Evolutionary conservation across 2,329 filamentous ascomycete genomes (phyloP).

Genomic region (Scedosporium boydii): DNA sequence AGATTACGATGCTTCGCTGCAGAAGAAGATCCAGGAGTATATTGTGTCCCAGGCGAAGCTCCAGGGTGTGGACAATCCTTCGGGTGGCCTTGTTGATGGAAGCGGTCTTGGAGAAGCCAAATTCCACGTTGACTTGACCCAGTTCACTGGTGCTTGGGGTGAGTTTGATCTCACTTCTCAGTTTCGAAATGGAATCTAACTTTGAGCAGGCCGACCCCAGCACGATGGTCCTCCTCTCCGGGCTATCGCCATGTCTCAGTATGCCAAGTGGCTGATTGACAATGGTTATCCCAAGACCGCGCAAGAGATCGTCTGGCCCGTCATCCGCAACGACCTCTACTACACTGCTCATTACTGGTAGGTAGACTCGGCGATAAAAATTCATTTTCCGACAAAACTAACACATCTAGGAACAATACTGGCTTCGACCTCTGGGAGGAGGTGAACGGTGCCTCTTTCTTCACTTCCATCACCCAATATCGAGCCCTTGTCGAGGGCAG

Average conservation of each 20-base stretch:
- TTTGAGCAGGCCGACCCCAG: constrained; percentile 54
- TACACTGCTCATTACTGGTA: constrained; percentile 67
- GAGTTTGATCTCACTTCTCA: constrained; percentile 4
- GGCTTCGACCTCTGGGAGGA: constrained; percentile 81
- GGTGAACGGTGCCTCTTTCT: constrained; percentile 67
- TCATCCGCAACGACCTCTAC: constrained; percentile 65
- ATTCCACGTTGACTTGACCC: constrained; percentile 53
- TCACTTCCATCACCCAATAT: constrained; percentile 62
- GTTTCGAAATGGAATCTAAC: constrained; percentile 7
- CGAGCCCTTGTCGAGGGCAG: constrained; percentile 60
- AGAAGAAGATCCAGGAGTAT: constrained; percentile 56
- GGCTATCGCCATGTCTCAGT: constrained; percentile 62
- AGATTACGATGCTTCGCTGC: constrained; percentile 47
- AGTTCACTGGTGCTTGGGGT: constrained; percentile 61
- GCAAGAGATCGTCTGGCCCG: constrained; percentile 54
- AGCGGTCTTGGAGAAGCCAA: constrained; percentile 62
- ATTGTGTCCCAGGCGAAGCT: constrained; percentile 57
- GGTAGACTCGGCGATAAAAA: not conserved
- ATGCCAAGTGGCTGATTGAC: constrained; percentile 60
- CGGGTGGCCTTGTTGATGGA: constrained; percentile 45
- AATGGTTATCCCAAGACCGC: constrained; percentile 55
- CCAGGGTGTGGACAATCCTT: constrained; percentile 60
- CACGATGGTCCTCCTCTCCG: constrained; percentile 70
- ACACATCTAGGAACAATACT: constrained; percentile 36
- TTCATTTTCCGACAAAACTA: not conserved